Evolutionary conservation across 2,329 filamentous ascomycete genomes (phyloP).

Genomic region (Hypocrella siamensis): DNA sequence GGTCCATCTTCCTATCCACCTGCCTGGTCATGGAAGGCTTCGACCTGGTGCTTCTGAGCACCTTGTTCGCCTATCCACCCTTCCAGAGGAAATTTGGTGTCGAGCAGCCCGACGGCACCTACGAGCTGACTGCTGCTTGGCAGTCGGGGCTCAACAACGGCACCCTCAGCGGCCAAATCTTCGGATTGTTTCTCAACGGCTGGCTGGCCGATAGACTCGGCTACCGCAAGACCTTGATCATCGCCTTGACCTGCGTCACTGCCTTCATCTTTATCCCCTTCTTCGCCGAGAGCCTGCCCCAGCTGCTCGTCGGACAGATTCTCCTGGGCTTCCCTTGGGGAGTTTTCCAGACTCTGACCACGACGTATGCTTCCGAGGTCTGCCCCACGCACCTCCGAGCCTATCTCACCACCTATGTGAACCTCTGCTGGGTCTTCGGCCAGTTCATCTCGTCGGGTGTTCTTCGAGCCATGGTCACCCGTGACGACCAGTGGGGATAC

Average conservation of each 20-base stretch:
- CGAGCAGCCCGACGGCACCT: slow-evolving; percentile 17
- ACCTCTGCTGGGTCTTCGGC: slow-evolving; percentile 34
- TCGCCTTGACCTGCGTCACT: slow-evolving; percentile 20
- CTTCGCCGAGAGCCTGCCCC: slow-evolving; percentile 23
- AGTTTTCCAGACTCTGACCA: slow-evolving; percentile 28
- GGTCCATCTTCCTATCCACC: slow-evolving; percentile 21
- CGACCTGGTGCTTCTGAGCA: slow-evolving; percentile 22
- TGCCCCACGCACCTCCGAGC: slow-evolving; percentile 28
- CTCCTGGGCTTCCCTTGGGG: slow-evolving; percentile 31
- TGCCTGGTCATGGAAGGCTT: slow-evolving; percentile 25
- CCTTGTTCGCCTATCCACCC: slow-evolving; percentile 23
- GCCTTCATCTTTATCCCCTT: slow-evolving; percentile 33
- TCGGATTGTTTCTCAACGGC: slow-evolving; percentile 34
- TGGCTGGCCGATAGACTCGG: slow-evolving; percentile 29
- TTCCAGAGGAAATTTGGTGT: slow-evolving; percentile 24
- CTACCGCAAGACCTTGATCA: slow-evolving; percentile 30
- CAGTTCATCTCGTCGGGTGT: slow-evolving; percentile 29
- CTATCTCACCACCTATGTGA: slow-evolving; percentile 32
- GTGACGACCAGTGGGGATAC: slow-evolving; percentile 25
- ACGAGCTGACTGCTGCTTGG: slow-evolving; percentile 33
- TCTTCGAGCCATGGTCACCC: slow-evolving; percentile 21
- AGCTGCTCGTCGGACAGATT: slow-evolving; percentile 28
- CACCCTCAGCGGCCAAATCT: slow-evolving; percentile 28
- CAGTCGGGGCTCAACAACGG: slow-evolving; percentile 35
- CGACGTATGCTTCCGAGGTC: slow-evolving; percentile 32